Conservation (phyloP, 179 eudicot genomes). For the Nepenthes alata region DNA sequence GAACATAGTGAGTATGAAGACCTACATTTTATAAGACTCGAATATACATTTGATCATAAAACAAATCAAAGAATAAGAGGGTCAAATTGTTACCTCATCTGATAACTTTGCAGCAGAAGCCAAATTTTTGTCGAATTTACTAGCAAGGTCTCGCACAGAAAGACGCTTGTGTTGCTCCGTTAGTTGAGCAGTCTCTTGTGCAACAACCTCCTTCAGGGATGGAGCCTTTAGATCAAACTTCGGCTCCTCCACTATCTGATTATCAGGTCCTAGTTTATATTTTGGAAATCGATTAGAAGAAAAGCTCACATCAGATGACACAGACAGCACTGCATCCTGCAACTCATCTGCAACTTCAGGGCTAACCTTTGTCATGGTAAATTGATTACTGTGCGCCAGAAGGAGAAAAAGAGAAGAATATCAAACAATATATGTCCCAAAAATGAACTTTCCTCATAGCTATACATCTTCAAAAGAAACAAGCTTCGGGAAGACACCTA, state of each 20-base stretch:
- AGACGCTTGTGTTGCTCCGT: constrained; percentile 79
- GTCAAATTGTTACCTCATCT: constrained; percentile 43
- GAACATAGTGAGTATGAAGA: too few species aligned
- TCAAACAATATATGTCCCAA: too few species aligned
- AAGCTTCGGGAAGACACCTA: too few species aligned
- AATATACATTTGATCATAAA: too few species aligned
- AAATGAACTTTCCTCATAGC: too few species aligned
- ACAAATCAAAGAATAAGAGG: too few species aligned
- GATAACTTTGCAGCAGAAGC: constrained; percentile 86
- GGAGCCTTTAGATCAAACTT: constrained; percentile 41
- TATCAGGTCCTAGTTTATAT: constrained; percentile 74
- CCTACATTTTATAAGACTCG: too few species aligned
- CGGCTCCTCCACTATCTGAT: constrained; percentile 75
- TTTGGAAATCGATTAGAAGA: constrained; percentile 62
- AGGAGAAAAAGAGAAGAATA: too few species aligned
- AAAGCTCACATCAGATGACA: constrained; percentile 86
- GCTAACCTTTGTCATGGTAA: constrained; percentile 71
- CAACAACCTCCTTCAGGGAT: constrained; percentile 68
- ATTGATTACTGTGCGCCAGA: too few species aligned
- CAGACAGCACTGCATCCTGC: constrained; percentile 48
- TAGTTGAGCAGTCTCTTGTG: constrained; percentile 58
- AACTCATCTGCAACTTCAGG: constrained; percentile 42
- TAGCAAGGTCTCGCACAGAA: constrained; percentile 91
- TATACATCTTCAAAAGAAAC: too few species aligned
- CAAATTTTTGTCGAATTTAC: constrained; percentile 81